Base-by-base conservation (phyloP, 2,329 filamentous ascomycete genomes). In the Diplocarpon mali region DNA sequence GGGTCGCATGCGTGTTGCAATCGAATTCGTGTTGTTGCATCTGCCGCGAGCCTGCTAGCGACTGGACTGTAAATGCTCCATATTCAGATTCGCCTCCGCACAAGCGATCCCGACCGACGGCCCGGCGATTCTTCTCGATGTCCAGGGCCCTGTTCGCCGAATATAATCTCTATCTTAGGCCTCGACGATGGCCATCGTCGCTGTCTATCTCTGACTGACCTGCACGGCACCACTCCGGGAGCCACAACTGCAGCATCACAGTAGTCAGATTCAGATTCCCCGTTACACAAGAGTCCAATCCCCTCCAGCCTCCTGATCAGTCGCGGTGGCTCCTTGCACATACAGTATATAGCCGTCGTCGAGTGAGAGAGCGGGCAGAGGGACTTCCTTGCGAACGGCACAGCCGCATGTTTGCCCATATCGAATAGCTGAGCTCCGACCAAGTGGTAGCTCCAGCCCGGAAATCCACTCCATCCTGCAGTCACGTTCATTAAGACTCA, bases 401-500 rank as follows among this genome's bases (percentile, higher is more conserved):
- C 20, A 24, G 20, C 20, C 20, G 3, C 20, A 24, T 24, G 20
- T 24, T 24, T 24, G 20, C 20, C 20, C 20, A 24, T 24, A 24
- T 7, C 20, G 4, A 24, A 24, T 24, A 24, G 20, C 20, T 7
- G 20, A 14, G 4, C 30, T 14, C n/a, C 30, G 9, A 32, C n/a
- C 30, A 14, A 32, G 30, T 32, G n/a, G 10, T 12, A 32, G 11
- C 11, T 12, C 30, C 11, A 32, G 30, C 30, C 20, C 20, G 20
- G 30, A 4, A 14, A 32, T 9, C n/a, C 30, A 12, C 30, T 14
- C 30, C 30, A 43, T 37, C n/a, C 14, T 29, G 31, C n/a, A 38
- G 38, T 46, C 42, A 50, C 41, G 35, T 40, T 43, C 34, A 36
- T 32, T 48, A 39, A 31, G 37, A 24, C 42, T 47, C 40, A 53